Conservation (phyloP, 768 basidiomycete genomes). For the Leccinum aurantiacum region DNA sequence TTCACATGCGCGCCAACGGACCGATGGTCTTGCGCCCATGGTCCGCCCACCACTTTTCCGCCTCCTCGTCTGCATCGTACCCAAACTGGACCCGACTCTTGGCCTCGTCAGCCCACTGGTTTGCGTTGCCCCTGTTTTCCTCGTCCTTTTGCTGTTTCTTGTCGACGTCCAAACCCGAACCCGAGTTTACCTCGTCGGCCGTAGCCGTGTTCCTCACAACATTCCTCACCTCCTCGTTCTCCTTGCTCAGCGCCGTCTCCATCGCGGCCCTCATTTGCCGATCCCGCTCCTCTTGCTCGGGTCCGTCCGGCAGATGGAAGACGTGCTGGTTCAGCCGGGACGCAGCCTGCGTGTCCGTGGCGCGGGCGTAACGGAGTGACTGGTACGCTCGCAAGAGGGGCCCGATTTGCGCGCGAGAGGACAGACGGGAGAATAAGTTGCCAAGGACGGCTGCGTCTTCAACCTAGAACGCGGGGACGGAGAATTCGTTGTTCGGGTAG, state of each 20-base stretch:
- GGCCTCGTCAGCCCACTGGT: conserved; percentile 58
- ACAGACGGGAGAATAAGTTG: conserved; percentile 49
- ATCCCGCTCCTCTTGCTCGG: conserved; percentile 52
- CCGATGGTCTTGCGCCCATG: conserved; percentile 25
- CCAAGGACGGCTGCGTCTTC: conserved; percentile 44
- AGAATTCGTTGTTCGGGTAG: not conserved
- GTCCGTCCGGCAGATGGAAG: conserved; percentile 58
- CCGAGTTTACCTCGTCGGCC: not conserved
- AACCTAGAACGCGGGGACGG: conserved; percentile 19
- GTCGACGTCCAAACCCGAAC: not conserved
- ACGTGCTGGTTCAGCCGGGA: conserved; percentile 51
- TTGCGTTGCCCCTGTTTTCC: conserved; percentile 38
- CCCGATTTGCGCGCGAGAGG: conserved; percentile 41
- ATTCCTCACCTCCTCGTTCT: conserved; percentile 7
- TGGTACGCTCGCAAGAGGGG: conserved; percentile 53
- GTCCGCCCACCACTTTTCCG: conserved; percentile 49
- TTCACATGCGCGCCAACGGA: conserved; percentile 16
- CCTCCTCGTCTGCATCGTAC: conserved; percentile 54
- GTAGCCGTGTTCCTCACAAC: conserved; percentile 16
- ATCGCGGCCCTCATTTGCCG: conserved; percentile 49
- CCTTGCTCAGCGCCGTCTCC: conserved; percentile 36
- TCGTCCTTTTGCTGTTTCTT: not conserved
- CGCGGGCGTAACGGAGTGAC: conserved; percentile 48
- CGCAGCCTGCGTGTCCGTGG: conserved; percentile 47
- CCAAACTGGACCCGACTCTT: conserved; percentile 50